phyloP scores from a whole-genome alignment of 1,284 basidiomycete species.

The Xanthoconium separans region DNA sequence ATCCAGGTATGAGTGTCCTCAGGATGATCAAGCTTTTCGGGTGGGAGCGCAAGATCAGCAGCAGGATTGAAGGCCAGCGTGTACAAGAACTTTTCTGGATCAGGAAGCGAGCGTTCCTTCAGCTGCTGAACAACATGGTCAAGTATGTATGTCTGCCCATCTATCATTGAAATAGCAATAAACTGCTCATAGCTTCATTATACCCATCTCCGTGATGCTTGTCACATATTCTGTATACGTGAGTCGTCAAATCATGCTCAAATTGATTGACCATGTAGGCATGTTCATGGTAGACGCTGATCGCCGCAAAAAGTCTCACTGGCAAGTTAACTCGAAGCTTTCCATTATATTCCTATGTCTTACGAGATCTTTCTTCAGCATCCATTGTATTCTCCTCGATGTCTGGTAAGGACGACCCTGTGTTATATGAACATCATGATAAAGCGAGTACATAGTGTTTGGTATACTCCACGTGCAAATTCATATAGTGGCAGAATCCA shows the following conservation, averaged over 20 bases:
- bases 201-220: constrained; percentile 38
- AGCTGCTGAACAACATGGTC: constrained; percentile 9
- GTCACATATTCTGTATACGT: constrained; percentile 21
- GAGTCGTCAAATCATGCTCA: background rate
- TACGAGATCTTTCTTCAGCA: constrained; percentile 16
- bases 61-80: constrained; percentile 42
- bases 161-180: background rate
- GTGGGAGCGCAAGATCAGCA: constrained; percentile 58
- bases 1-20: constrained; percentile 42
- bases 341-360: background rate
- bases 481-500: constrained; percentile 17
- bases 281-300: constrained; percentile 10
- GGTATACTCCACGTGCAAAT: constrained; percentile 27
- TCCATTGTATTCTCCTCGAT: constrained; percentile 33
- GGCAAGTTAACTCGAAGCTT: constrained; percentile 11
- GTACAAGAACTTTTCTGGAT: constrained; percentile 17
- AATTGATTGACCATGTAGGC: background rate
- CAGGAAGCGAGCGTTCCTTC: constrained; percentile 14
- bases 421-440: background rate
- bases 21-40: constrained; percentile 72
- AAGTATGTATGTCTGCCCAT: constrained; percentile 1
- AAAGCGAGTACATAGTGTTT: constrained; percentile 20
- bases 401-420: constrained; percentile 18
- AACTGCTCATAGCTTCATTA: constrained; percentile 21
- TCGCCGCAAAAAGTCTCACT: constrained; percentile 19